phyloP scores from a whole-genome alignment of 768 basidiomycete genomes.

The Kwoniella europaea region DNA sequence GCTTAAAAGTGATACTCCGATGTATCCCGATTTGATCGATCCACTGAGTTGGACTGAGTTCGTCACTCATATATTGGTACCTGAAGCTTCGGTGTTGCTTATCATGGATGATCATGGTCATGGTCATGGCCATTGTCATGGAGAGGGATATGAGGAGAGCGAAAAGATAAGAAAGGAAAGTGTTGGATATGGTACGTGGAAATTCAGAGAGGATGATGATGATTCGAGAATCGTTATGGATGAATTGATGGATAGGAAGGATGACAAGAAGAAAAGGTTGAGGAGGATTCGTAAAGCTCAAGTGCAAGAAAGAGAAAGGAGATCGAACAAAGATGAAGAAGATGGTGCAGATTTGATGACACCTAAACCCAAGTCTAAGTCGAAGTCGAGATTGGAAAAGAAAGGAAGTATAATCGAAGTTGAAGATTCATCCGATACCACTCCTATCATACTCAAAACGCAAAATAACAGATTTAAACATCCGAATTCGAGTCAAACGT shows the following conservation, averaged over 20 bases:
- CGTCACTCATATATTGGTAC: constrained; percentile 81
- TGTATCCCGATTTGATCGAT: constrained; percentile 5
- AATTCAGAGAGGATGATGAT: constrained; percentile 72
- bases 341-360: constrained; percentile 2
- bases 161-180: constrained; percentile 70
- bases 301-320: not conserved
- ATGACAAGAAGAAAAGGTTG: constrained; percentile 11
- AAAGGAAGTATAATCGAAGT: not conserved
- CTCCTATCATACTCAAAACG: not conserved
- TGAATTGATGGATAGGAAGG: not conserved
- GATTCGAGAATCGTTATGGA: constrained; percentile 1
- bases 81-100: constrained; percentile 80
- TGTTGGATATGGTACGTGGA: constrained; percentile 78
- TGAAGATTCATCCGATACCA: not conserved
- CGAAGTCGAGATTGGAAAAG: not conserved
- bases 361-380: not conserved
- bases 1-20: not conserved
- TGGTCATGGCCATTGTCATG: constrained; percentile 50
- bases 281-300: not conserved
- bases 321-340: not conserved
- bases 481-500: not conserved
- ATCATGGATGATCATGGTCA: constrained; percentile 75
- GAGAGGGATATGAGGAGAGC: constrained; percentile 13
- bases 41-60: constrained; percentile 77
- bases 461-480: not conserved